A percentile compares a stretch with the other conserved stretches of the same genome.
Conservation (phyloP, 2,329 filamentous ascomycete genomes). For the Bipolaris bicolor region DNA sequence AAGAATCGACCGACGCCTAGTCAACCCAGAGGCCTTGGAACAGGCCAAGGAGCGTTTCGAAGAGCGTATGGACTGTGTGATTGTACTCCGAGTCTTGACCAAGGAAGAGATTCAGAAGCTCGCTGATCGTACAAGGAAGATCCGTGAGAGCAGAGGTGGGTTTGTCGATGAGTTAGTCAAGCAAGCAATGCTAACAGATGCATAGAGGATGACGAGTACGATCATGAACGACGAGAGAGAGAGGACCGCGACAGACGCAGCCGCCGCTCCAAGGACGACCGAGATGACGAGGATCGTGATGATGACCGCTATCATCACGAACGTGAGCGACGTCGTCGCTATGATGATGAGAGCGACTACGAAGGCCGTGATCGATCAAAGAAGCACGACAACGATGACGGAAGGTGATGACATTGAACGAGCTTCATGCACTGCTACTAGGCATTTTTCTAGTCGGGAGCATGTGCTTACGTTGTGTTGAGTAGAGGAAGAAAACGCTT, state of each 20-base stretch:
- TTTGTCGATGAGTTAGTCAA: background rate
- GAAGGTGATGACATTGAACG: slow-evolving; percentile 34
- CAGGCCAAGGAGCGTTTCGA: slow-evolving; percentile 90
- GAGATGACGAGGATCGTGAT: slow-evolving; percentile 41
- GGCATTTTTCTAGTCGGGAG: background rate
- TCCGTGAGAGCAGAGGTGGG: slow-evolving; percentile 62
- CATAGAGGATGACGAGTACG: slow-evolving; percentile 41
- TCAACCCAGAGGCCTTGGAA: slow-evolving; percentile 86
- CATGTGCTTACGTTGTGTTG: background rate
- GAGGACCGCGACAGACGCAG: slow-evolving; percentile 37
- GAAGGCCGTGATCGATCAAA: slow-evolving; percentile 33
- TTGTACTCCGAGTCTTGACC: slow-evolving; percentile 84
- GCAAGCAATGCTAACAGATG: slow-evolving; percentile 17
- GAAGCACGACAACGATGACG: slow-evolving; percentile 33
- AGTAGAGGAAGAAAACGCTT: background rate
- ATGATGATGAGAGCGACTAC: slow-evolving; percentile 41
- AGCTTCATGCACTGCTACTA: background rate
- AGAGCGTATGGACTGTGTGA: slow-evolving; percentile 90
- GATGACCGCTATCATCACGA: slow-evolving; percentile 21
- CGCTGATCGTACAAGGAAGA: slow-evolving; percentile 77
- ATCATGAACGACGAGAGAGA: slow-evolving; percentile 39
- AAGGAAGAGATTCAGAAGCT: slow-evolving; percentile 91
- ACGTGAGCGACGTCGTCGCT: slow-evolving; percentile 27
- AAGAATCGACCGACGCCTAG: slow-evolving; percentile 84
- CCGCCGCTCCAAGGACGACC: slow-evolving; percentile 38